Base-by-base conservation (phyloP, 2,329 filamentous ascomycete species). In the Paecilomyces formosus region DNA sequence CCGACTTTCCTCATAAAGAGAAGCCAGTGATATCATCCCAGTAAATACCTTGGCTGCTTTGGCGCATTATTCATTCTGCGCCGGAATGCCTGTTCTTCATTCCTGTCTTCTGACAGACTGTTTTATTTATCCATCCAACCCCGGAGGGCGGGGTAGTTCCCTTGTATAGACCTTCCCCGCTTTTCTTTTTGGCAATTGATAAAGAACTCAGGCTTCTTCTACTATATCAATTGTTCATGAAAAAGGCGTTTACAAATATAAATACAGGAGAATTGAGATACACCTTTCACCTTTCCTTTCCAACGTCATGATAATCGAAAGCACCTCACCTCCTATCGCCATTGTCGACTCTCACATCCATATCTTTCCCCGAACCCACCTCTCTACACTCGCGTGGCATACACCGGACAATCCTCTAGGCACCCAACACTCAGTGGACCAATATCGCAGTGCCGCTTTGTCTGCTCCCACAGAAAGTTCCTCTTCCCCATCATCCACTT, bases 301-400 rank as follows among this genome's bases (percentile, higher is more conserved):
- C 5, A 45, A 45, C 7, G 15, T 15, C 24, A 3, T 26, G 6
- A 8, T 8, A 18, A 18, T n/a, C 1, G 12, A 21, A 9, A 45
- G 8, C 13, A 2, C 39, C 5, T n/a, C 39, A 8, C 18, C 70
- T 68, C 51, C 66, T 1, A 67, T 65, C 54, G 72, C 84, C 28
- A 87, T 96, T 69, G 85, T 97, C 74, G 92, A 97, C 79, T 88
- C 90, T 45, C 93, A 97, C 79, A 88, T 97, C 75, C 92, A 97
- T 77, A 85, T 97, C 68, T 96, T 86, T 79, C 89, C 90, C 52
- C 74, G 79, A 53, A 82, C 83, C 56, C 88, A 93, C 66, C 70
- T 88, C 56, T 70, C 81, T 57, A 82, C 83, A 45, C 83, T 95
- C 62, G 77, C 83, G 59, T 96, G 91, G 92, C 84, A 85, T 76